Base-by-base conservation (phyloP, 228 moss, liverwort and hornwort species). In the Sphagnum fallax region DNA sequence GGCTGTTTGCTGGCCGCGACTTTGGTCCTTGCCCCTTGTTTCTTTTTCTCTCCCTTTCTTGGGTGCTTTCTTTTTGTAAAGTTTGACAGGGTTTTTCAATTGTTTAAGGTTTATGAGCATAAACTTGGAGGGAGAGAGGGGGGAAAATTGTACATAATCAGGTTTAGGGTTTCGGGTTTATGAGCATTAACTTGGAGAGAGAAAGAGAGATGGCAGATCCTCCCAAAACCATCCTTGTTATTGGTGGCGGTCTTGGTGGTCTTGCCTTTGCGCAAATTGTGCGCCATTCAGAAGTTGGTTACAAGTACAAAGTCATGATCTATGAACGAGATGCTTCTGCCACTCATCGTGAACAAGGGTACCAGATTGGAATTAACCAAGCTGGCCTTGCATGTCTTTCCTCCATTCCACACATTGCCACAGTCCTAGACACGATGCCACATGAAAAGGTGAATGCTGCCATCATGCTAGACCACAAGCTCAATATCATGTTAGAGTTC, bases 241-340 rank as follows among this genome's bases (percentile, higher is more conserved):
- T 85, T 6, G 85, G 85, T 52, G 85, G 82, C 1, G 85, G 82
- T 0, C 79, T 85, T 2, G 85, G 85, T n/a, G 85, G 82, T 1
- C 71, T 85, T 0, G 85, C 85, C 8, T 85, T 85, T 49, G 85
- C 79, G 0, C 85, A 82, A 71, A 77, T 77, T 10, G 66, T 85
- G 8, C 77, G 70, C 16, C 75, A 73, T 6, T 85, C 85, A 0
- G 4, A 49, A 0, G 51, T 73, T 1, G 72, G 66, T 11, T 60
- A 73, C 49, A 67, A 47, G 1, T 85, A 77, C 71, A 58, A n/a
- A 57, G 79, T 85, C 0, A 13, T 71, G 16, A 73, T 85, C 5
- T 82, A 75, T n/a, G 85, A 85, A 69, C 75, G 85, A 4, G 85
- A 85, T 68, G 64, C 61, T 0, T 60, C 75, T 0, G 60, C 79